Evolutionary conservation across 371 early-diverging fungal species (phyloP), one percentile per base, ranked within the genome.

Genomic region (Lichtheimia corymbifera): DNA sequence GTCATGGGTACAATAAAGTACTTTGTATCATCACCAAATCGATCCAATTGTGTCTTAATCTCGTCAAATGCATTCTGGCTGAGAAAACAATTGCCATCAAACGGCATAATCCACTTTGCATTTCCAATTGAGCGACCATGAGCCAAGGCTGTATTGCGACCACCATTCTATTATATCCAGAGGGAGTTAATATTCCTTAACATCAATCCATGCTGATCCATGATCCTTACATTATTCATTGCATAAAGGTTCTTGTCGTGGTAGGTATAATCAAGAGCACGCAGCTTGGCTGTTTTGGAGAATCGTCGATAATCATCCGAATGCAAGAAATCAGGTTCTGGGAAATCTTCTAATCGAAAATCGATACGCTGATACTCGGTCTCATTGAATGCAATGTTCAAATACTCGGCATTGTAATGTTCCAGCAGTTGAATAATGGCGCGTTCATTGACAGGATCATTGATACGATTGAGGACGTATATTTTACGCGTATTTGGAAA

Each of bases 1-100:
- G 83, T 83, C 89, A 89, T 89, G 7, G 89, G 88, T 3, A 89
- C 86, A 1, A 88, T 73, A 71, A 87, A 85, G 61, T 89, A 87
- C 55, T 86, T 84, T 44, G 75, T 76, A 1, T 75, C 65, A 5
- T 79, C 69, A 13, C 85, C 86, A 59, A 80, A 67, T 40, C 66
- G 61, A 20, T 74, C 77, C 15, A 85, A 66, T 20, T 84, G 82
- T 17, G 71, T 62, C 52, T 70, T 75, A 50, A 89, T 88, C 41
- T 88, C 88, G 15, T 64, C 60, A 59, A 84, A 87, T 3, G 80
- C 87, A 35, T 82, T 81, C 35, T 68, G 57, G 52, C 88, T 86
- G 44, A 89, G 53, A 61, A 82, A 89, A 49, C 85, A 85, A 55
- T 89, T 89, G 4, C 89, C 89, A 57, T 89, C 89, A 66, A 88